phyloP scores from a whole-genome alignment of 2,329 filamentous ascomycete species.

The Fusarium secorum region DNA sequence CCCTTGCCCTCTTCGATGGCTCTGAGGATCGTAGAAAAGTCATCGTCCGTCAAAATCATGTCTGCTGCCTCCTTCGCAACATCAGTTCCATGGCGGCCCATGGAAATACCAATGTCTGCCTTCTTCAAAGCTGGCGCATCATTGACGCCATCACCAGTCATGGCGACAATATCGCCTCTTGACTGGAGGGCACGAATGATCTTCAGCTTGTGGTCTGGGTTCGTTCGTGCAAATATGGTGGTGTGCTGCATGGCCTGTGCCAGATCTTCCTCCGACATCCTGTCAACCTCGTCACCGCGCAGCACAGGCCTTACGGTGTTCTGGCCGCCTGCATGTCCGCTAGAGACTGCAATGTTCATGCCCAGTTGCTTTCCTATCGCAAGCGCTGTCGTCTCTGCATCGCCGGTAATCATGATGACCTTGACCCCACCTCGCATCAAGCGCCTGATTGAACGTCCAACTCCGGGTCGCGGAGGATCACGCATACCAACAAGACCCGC shows the following conservation, averaged over 20 bases:
- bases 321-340: constrained; percentile 61
- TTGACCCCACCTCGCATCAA: constrained; percentile 94
- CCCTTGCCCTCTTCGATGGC: constrained; percentile 99
- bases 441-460: constrained; percentile 85
- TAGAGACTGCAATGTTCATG: constrained; percentile 76
- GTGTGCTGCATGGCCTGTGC: constrained; percentile 85
- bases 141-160: constrained; percentile 98
- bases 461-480: constrained; percentile 89
- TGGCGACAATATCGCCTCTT: constrained; percentile 94
- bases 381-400: constrained; percentile 92
- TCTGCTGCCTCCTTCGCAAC: constrained; percentile 97
- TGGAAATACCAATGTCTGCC: constrained; percentile 96
- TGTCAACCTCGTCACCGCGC: constrained; percentile 89
- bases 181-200: constrained; percentile 92
- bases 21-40: constrained; percentile 89
- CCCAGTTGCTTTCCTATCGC: constrained; percentile 96
- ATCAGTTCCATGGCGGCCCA: constrained; percentile 94
- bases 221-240: constrained; percentile 94
- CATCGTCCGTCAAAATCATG: constrained; percentile 90
- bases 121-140: constrained; percentile 96
- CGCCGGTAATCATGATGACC: constrained; percentile 99
- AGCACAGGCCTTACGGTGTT: constrained; percentile 75
- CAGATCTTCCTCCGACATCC: constrained; percentile 86
- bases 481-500: constrained; percentile 96
- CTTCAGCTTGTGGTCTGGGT: constrained; percentile 97